Conservation (phyloP, 2,329 filamentous ascomycete species). For the Nannizziopsis arthrosporioides region DNA sequence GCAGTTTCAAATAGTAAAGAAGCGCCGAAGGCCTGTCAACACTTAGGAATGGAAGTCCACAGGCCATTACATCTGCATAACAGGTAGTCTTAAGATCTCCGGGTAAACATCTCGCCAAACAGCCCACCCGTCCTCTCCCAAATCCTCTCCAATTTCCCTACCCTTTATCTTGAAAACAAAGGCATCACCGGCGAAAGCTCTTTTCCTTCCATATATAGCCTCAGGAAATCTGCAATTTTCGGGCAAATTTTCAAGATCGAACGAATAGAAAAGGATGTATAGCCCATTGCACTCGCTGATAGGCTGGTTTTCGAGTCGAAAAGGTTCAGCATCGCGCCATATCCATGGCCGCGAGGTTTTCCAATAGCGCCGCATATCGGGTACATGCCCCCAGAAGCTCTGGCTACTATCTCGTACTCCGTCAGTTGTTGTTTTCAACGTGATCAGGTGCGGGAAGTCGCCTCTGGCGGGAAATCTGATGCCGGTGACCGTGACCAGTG, state of each 20-base stretch:
- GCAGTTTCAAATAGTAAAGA: too few relatives aligned
- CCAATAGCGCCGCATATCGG: background rate
- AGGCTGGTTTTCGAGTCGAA: background rate
- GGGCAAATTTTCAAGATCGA: background rate
- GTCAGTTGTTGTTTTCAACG: background rate
- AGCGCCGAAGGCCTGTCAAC: too few relatives aligned
- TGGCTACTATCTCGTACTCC: background rate
- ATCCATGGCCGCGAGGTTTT: background rate
- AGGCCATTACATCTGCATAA: background rate
- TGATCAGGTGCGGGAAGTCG: background rate
- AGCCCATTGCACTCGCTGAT: background rate
- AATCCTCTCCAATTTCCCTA: background rate
- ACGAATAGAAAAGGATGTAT: background rate
- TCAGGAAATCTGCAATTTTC: background rate
- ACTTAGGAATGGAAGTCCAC: too few relatives aligned
- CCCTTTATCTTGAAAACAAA: background rate
- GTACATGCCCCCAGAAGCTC: background rate
- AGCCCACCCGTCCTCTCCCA: background rate
- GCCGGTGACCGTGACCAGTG: background rate
- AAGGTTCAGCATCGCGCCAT: background rate
- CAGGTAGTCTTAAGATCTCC: background rate
- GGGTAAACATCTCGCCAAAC: background rate
- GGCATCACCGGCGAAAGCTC: background rate
- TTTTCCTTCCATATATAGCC: background rate
- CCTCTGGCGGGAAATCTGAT: background rate